phyloP scores from a whole-genome alignment of 805 yeast genomes.

The Ogataea salicorniae region DNA sequence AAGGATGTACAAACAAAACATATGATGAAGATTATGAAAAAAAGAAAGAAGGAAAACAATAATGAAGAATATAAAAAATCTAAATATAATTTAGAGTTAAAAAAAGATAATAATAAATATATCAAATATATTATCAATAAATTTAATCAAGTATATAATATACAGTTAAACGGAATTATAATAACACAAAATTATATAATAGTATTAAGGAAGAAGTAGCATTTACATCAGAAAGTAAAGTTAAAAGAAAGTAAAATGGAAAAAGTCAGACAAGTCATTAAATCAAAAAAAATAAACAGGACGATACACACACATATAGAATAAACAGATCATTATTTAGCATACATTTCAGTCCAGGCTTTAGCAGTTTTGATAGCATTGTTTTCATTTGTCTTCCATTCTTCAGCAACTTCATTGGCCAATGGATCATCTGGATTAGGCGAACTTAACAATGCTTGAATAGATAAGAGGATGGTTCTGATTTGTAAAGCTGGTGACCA shows the following conservation, averaged over 20 bases:
- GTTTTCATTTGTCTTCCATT: conserved; percentile 84
- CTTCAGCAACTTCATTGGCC: conserved; percentile 96
- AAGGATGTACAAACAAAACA: too few relatives aligned
- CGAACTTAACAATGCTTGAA: conserved; percentile 90
- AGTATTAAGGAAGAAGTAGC: neutral
- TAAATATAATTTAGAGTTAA: too few relatives aligned
- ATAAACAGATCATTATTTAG: conserved; percentile 25
- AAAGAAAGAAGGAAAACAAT: too few relatives aligned
- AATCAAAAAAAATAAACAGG: neutral
- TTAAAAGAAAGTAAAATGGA: too few relatives aligned
- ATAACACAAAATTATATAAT: neutral
- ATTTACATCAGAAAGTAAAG: neutral
- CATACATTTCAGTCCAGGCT: conserved; percentile 67
- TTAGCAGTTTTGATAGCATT: conserved; percentile 76
- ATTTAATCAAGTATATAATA: too few relatives aligned
- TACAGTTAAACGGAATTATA: neutral
- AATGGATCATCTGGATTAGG: conserved; percentile 98
- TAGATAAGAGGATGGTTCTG: conserved; percentile 82
- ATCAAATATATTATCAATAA: too few relatives aligned
- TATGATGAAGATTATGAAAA: too few relatives aligned
- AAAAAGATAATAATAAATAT: too few relatives aligned
- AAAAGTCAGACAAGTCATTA: neutral
- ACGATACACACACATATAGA: neutral
- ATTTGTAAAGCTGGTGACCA: conserved; percentile 99
- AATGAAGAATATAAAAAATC: too few relatives aligned